Evolutionary conservation across 495 filamentous ascomycete species (phyloP).

Genomic region (Echria macrotheca): DNA sequence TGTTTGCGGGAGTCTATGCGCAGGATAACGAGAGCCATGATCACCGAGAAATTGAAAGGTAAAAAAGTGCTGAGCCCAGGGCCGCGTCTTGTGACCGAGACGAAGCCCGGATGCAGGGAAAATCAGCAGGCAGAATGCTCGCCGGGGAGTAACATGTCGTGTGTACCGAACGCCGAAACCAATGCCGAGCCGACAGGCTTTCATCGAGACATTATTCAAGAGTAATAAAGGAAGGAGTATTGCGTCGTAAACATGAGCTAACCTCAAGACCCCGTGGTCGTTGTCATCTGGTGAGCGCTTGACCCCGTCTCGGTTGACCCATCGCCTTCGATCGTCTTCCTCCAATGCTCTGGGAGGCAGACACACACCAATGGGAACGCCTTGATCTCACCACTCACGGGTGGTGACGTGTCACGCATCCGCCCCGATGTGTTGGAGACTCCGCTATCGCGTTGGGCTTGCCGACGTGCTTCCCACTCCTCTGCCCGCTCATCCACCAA

Average conservation of each 20-base stretch:
- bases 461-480: slow-evolving; percentile 73
- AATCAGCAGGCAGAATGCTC: no score
- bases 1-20: neutral
- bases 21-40: no score
- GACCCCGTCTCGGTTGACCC: slow-evolving; percentile 52
- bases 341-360: slow-evolving; percentile 95
- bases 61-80: no score
- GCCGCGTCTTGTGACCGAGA: no score
- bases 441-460: slow-evolving; percentile 83
- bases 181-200: slow-evolving; percentile 29
- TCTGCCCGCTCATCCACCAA: slow-evolving; percentile 78
- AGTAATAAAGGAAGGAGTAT: no score
- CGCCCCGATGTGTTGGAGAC: slow-evolving; percentile 76
- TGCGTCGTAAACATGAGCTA: slow-evolving; percentile 19
- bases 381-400: slow-evolving; percentile 81
- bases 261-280: slow-evolving; percentile 27
- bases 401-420: slow-evolving; percentile 54
- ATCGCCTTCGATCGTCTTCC: slow-evolving; percentile 92
- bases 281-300: slow-evolving; percentile 34
- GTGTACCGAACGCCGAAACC: slow-evolving; percentile 36
- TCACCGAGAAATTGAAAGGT: no score
- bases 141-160: slow-evolving; percentile 17
- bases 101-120: no score
- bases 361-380: slow-evolving; percentile 98
- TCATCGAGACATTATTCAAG: slow-evolving; percentile 32